These are phyloP conservation scores for Volvariella surrecta DNA, from an alignment of 1,284 basidiomycete species.

Conservation along the genomic window DNA sequence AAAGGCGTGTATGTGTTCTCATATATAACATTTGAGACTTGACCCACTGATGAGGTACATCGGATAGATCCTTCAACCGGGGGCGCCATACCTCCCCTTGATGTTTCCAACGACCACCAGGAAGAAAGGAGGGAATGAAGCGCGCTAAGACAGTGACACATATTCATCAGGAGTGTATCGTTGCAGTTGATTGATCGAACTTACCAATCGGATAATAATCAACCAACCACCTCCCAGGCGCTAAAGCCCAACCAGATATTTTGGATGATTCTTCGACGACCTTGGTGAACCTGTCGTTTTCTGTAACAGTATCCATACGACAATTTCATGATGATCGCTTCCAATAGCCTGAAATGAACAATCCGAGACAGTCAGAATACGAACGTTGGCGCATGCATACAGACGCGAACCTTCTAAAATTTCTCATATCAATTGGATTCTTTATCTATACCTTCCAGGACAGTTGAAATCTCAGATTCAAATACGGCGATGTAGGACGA, in stretches of 20 bases:
- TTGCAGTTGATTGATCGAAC: slow-evolving; percentile 4
- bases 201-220: slow-evolving; percentile 32
- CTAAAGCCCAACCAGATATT: slow-evolving; percentile 30
- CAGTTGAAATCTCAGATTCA: slow-evolving; percentile 21
- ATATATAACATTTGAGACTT: slow-evolving; percentile 30
- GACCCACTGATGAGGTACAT: slow-evolving; percentile 31
- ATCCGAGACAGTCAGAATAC: not conserved
- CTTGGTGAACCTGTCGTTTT: slow-evolving; percentile 31
- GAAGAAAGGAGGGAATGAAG: slow-evolving; percentile 30
- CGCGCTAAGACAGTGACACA: slow-evolving; percentile 19
- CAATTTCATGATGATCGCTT: slow-evolving; percentile 33
- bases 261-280: slow-evolving; percentile 30
- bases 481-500: slow-evolving; percentile 22
- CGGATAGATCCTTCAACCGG: slow-evolving; percentile 24
- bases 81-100: slow-evolving; percentile 27
- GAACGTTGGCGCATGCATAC: not conserved
- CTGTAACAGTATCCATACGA: slow-evolving; percentile 32
- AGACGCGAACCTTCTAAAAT: slow-evolving; percentile 24
- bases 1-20: not conserved
- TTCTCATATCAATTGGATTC: slow-evolving; percentile 22
- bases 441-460: slow-evolving; percentile 22
- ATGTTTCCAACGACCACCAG: slow-evolving; percentile 28
- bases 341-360: slow-evolving; percentile 23
- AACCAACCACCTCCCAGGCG: slow-evolving; percentile 36
- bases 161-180: not conserved